Evolutionary conservation across 805 yeast genomes (phyloP), one percentile per base, ranked within the genome.

Genomic region (Lipomyces yamadae): DNA sequence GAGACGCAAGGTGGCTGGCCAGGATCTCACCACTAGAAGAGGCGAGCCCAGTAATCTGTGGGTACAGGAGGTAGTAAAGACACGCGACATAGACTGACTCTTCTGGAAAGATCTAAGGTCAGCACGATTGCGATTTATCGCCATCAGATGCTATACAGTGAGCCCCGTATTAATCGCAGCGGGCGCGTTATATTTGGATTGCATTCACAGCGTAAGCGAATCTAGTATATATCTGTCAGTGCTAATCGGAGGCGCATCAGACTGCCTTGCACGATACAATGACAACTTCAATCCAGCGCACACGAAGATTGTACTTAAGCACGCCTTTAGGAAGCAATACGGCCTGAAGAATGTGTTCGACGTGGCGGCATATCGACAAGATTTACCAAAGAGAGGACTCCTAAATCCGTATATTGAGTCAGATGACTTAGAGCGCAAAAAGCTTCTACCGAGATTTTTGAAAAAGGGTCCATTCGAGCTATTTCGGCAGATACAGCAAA

Each of bases 241-340:
- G 61, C 59, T 32, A 52, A 52, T n/a, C 30, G 6, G 15, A 10
- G 32, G 4, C 34, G n/a, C n/a, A n/a, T n/a, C n/a, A 52, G 55
- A 32, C 32, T 32, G 34, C 15, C 55, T 52, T 7, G 33, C n/a
- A 7, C 34, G 55, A 29, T 52, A 52, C 55, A 0, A n/a, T 15
- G 30, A 52, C 8, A 33, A 58, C 6, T 37, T n/a, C 3, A 18
- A 45, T 15, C 2, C 60, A 7, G 37, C 32, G n/a, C 60, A 55
- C 30, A 67, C 70, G 3, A 67, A 67, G 42, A 8, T n/a, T 5
- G 24, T 62, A 2, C 33, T 67, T 18, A 56, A 58, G 48, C n/a
- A 58, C 15, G 61, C 67, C 11, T 68, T 68, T 63, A 65, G 66
- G 11, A 60, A 60, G 56, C 65, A 60, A 34, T 67, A 56, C 37